Base-by-base conservation (phyloP, 129 eudicot species). In the Tagetes patula region DNA sequence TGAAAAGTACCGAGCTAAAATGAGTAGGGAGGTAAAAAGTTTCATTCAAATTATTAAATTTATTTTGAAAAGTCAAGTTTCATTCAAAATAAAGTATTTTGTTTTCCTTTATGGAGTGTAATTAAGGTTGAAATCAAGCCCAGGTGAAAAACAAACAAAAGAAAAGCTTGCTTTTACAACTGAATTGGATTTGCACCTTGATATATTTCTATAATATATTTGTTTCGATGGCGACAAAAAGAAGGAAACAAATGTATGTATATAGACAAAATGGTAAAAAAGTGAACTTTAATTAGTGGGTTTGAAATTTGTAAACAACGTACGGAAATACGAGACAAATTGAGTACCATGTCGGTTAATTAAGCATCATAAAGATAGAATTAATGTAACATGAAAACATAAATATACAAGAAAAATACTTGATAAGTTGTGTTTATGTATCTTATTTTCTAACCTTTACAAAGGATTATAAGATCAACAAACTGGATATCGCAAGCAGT, bases 141-240 rank as follows among this genome's bases (percentile, higher is more conserved):
- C 27, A 1, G 20, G 38, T 34, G 32, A 68, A 37, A 36, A 37
- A 46, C 69, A 60, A 73, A 73, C 77, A 58, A 43, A n/a, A 43
- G 30, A 60, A 61, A n/a, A 73, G 14, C 37, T 73, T 13, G 36
- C 69, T 60, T 60, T 73, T 73, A n/a, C 69, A 59, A 48, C 39
- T 14, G 50, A 48, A 74, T 27, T 11, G 64, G 37, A 60, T 43
- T 60, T 73, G 53, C 38, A 59, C 34, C 60, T 37, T 43, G 69
- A 43, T 68, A 48, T 12, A 8, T 13, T 9, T 13, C 34, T 43
- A 33, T 68, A 68, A 68, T 13, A 9, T 31, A 32, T 45, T 33
- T 6, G 42, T 67, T 8, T 30, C 8, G 9, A 13, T 47, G 7
- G 27, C 27, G 27, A 46, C 38, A 43, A 60, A 60, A 60, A 46